These are phyloP conservation scores for Neoboletus subvelutipes DNA, from an alignment of 768 basidiomycete genomes.

Conservation along the genomic window DNA sequence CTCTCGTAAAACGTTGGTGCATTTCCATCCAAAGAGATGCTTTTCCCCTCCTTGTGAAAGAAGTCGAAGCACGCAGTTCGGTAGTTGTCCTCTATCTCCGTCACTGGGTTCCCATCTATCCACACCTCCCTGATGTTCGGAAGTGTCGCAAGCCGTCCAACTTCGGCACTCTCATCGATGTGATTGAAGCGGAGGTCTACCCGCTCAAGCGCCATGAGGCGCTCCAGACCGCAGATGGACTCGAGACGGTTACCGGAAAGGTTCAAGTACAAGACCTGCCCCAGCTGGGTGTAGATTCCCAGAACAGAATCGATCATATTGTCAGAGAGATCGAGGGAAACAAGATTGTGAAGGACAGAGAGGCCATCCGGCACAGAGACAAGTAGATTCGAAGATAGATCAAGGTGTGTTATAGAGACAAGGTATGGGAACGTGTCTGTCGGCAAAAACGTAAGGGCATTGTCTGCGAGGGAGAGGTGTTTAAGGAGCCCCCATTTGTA, in stretches of 20 bases:
- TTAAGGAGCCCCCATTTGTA: slow-evolving; percentile 75
- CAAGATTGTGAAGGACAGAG: slow-evolving; percentile 69
- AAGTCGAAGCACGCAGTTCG: slow-evolving; percentile 77
- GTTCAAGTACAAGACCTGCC: slow-evolving; percentile 75
- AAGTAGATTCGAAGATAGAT: slow-evolving; percentile 88
- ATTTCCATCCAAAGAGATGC: slow-evolving; percentile 72
- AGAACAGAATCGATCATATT: slow-evolving; percentile 98
- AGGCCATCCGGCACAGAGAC: slow-evolving; percentile 84
- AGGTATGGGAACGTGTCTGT: slow-evolving; percentile 62
- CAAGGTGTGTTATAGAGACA: slow-evolving; percentile 75
- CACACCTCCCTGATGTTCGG: slow-evolving; percentile 81
- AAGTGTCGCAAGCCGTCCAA: slow-evolving; percentile 77
- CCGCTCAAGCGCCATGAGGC: slow-evolving; percentile 79
- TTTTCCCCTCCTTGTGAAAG: slow-evolving; percentile 84
- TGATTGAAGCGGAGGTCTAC: slow-evolving; percentile 81
- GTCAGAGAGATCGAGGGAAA: slow-evolving; percentile 91
- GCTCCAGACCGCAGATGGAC: slow-evolving; percentile 92
- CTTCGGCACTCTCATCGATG: slow-evolving; percentile 79
- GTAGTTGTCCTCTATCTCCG: slow-evolving; percentile 66
- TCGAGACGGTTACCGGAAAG: slow-evolving; percentile 86
- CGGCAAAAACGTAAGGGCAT: slow-evolving; percentile 80
- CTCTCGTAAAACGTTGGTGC: slow-evolving; percentile 71
- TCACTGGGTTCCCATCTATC: slow-evolving; percentile 83
- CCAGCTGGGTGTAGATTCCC: slow-evolving; percentile 80
- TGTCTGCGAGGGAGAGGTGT: slow-evolving; percentile 76